phyloP scores from a whole-genome alignment of 768 basidiomycete genomes.

The Lactarius hatsudake region DNA sequence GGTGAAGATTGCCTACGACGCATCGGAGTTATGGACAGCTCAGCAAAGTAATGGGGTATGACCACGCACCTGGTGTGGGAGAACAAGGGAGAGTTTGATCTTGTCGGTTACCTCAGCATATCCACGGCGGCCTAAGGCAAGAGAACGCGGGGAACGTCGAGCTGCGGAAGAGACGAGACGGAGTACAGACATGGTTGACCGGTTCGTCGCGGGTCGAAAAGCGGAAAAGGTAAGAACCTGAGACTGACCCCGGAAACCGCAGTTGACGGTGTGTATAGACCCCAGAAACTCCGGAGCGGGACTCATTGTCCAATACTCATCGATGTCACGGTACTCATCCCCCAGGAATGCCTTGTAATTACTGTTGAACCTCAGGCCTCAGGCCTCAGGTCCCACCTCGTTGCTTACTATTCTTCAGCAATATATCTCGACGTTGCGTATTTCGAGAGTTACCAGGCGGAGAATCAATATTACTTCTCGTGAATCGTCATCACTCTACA shows the following conservation, averaged over 20 bases:
- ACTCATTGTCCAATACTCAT: too few species aligned
- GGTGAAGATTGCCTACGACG: constrained; percentile 76
- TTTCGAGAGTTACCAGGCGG: not conserved
- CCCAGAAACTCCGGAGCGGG: constrained; percentile 2
- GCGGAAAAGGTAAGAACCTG: not conserved
- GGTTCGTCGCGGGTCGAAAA: constrained; percentile 1
- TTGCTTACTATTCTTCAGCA: not conserved
- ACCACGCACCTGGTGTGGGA: constrained; percentile 86
- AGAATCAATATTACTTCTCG: not conserved
- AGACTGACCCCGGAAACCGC: constrained; percentile 6
- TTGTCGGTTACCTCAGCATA: constrained; percentile 92
- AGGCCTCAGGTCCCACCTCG: not conserved
- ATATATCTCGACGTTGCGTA: not conserved
- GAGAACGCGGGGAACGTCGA: constrained; percentile 53
- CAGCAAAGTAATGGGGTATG: constrained; percentile 6
- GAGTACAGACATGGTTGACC: constrained; percentile 64
- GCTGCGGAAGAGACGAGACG: constrained; percentile 65
- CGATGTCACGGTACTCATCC: too few species aligned
- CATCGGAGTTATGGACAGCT: constrained; percentile 16
- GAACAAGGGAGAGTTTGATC: constrained; percentile 87
- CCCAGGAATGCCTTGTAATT: too few species aligned
- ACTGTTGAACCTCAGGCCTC: too few species aligned
- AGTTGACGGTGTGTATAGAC: not conserved
- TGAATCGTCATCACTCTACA: not conserved
- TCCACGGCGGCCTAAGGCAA: constrained; percentile 64